A percentile compares a stretch with the other conserved stretches of the same genome.
These are phyloP conservation scores for Aspergillus glaucus DNA, from an alignment of 2,329 filamentous ascomycete genomes.

Conservation along the genomic window DNA sequence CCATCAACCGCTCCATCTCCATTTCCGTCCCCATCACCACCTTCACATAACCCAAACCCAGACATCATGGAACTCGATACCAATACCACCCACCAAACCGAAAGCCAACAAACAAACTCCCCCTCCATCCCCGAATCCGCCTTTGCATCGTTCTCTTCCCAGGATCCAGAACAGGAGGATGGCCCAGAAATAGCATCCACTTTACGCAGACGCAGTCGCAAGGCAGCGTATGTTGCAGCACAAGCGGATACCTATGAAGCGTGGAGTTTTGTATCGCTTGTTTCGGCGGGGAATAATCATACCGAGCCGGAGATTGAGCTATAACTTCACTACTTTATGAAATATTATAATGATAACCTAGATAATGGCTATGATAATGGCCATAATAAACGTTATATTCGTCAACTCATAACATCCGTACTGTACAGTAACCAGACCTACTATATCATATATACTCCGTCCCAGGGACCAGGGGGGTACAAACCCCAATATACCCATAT, in stretches of 20 bases:
- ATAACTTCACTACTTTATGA: slow-evolving; percentile 13
- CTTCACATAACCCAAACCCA: background rate
- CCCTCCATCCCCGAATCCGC: slow-evolving; percentile 14
- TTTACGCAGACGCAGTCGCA: slow-evolving; percentile 8
- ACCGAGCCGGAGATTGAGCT: slow-evolving; percentile 38
- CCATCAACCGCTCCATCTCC: background rate
- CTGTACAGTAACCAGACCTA: background rate
- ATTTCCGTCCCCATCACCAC: background rate
- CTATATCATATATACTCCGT: too few relatives aligned
- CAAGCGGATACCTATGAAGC: slow-evolving; percentile 37
- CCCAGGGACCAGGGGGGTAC: too few relatives aligned
- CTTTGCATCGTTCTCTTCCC: slow-evolving; percentile 7
- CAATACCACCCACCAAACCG: background rate
- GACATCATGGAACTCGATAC: background rate
- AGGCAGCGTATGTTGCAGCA: slow-evolving; percentile 36
- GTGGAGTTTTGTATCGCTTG: slow-evolving; percentile 37
- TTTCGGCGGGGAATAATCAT: slow-evolving; percentile 41
- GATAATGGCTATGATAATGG: background rate
- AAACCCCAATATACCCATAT: background rate
- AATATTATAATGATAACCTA: background rate
- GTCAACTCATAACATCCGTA: background rate
- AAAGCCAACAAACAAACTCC: background rate
- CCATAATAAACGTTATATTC: background rate
- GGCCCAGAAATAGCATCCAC: background rate
- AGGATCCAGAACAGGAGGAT: background rate